Evolutionary conservation across 139 green algal species (phyloP), one percentile per base, ranked within the genome.

Genomic region (Astrephomene gubernaculifera): DNA sequence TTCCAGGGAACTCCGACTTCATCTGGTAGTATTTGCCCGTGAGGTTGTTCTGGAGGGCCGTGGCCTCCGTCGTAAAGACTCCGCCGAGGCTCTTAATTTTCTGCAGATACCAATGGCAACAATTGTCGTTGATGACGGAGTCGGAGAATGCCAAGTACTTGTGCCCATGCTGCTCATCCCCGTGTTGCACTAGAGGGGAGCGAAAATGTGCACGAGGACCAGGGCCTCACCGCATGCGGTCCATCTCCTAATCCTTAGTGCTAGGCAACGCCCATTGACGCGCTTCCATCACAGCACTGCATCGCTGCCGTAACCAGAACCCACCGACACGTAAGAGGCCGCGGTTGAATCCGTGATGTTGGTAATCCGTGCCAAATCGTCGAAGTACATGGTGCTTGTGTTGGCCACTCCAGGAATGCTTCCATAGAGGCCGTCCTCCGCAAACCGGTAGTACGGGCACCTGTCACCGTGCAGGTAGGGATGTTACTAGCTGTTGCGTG

Each of bases 391-490:
- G 2, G 65, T 88, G 75, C 85, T 61, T 3, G 45, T 65, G 12
- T 31, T 38, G 10, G 39, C 41, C 0, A 88, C 76, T 22, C 68
- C 79, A 2, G 73, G 35, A 2, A 96, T 73, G 1, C 65, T 79
- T 35, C 79, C 87, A 68, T 93, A 95, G 49, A 96, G 49, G 49
- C 33, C 41, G 1, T 91, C 12, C 85, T 93, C 81, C 24, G 92
- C 91, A 49, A 92, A 87, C 6, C 75, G 65, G 81, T 95, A 95
- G 88, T 95, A 95, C 0, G 91, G 91, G 65, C 92, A 96, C 67
- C 93, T 95, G 92, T 1, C 19, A 61, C n/a, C 72, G n/a, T n/a
- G n/a, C n/a, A n/a, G n/a, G n/a, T n/a, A n/a, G n/a, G n/a, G n/a
- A n/a, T n/a, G n/a, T n/a, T n/a, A n/a, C n/a, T n/a, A n/a, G n/a